Evolutionary conservation across 345 rosid species (phyloP).

Genomic region (Salix exigua): DNA sequence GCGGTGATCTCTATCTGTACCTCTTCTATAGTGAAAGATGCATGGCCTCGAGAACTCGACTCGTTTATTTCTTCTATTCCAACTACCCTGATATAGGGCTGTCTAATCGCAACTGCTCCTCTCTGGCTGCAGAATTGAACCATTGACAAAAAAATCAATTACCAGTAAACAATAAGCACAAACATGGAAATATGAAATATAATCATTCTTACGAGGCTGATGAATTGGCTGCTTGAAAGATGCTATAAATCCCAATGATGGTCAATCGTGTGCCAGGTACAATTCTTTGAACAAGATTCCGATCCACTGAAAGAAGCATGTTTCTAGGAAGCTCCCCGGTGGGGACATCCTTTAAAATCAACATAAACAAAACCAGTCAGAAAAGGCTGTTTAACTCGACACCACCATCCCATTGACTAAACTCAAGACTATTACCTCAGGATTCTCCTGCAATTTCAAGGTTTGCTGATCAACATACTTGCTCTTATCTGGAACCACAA

Average conservation of each 20-base stretch:
- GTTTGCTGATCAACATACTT: constrained; percentile 97
- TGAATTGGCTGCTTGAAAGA: constrained; percentile 78
- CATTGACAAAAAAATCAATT: background rate
- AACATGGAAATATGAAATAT: background rate
- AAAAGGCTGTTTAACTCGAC: background rate
- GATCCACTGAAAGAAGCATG: constrained; percentile 87
- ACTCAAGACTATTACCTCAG: constrained; percentile 52
- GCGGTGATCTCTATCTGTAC: constrained; percentile 30
- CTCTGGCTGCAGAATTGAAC: constrained; percentile 50
- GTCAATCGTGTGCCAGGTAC: constrained; percentile 95
- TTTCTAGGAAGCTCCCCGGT: constrained; percentile 99
- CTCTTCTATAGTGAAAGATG: constrained; percentile 75
- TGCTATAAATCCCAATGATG: constrained; percentile 89
- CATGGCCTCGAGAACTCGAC: constrained; percentile 70
- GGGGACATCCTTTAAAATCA: constrained; percentile 73
- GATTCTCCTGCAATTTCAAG: constrained; percentile 90
- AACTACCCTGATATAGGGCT: constrained; percentile 88
- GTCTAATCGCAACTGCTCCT: constrained; percentile 93
- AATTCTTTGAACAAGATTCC: constrained; percentile 79
- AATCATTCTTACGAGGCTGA: constrained; percentile 51
- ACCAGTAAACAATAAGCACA: background rate
- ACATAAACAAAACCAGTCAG: background rate
- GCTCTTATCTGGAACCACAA: constrained; percentile 91
- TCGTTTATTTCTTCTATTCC: constrained; percentile 83
- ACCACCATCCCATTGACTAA: background rate